phyloP scores from a whole-genome alignment of 1,284 basidiomycete species.

The Lignosus rhinocerotis region DNA sequence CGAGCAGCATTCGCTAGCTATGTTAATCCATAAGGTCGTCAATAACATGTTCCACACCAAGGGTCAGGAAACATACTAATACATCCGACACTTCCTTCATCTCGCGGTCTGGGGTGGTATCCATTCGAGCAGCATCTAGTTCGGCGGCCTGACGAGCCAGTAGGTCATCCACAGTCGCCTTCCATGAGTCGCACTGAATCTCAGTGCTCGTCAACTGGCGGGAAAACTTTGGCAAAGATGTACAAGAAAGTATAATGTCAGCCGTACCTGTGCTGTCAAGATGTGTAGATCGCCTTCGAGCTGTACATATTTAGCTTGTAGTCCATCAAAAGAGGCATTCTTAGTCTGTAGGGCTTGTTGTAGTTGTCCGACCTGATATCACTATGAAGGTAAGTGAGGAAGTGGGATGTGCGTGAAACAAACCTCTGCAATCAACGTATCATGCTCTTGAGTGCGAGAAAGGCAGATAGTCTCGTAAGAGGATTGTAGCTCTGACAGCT shows the following conservation, averaged over 20 bases:
- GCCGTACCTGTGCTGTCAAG: slow-evolving; percentile 4
- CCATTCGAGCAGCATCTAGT: neutral
- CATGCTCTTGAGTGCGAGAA: slow-evolving; percentile 6
- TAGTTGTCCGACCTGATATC: slow-evolving; percentile 2
- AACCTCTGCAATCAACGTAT: slow-evolving; percentile 4
- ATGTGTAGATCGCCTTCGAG: neutral
- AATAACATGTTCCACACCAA: neutral
- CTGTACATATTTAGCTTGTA: neutral
- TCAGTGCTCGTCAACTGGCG: slow-evolving; percentile 4
- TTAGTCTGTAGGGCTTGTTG: neutral
- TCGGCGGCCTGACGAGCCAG: slow-evolving; percentile 4
- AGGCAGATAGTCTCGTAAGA: neutral
- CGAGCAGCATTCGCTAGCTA: slow-evolving; percentile 11
- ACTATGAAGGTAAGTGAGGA: neutral
- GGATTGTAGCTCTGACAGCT: neutral
- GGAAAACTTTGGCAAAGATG: neutral
- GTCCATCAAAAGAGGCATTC: neutral
- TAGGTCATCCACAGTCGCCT: slow-evolving; percentile 7
- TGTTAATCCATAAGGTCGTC: neutral
- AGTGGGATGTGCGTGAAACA: too few species aligned
- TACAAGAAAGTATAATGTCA: neutral
- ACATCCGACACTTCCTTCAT: neutral
- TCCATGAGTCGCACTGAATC: slow-evolving; percentile 16
- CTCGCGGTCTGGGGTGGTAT: slow-evolving; percentile 1
- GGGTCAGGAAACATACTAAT: neutral